Conservation (phyloP, 2,329 filamentous ascomycete species). For the Ophiocordyceps camponoti-rufipedis region DNA sequence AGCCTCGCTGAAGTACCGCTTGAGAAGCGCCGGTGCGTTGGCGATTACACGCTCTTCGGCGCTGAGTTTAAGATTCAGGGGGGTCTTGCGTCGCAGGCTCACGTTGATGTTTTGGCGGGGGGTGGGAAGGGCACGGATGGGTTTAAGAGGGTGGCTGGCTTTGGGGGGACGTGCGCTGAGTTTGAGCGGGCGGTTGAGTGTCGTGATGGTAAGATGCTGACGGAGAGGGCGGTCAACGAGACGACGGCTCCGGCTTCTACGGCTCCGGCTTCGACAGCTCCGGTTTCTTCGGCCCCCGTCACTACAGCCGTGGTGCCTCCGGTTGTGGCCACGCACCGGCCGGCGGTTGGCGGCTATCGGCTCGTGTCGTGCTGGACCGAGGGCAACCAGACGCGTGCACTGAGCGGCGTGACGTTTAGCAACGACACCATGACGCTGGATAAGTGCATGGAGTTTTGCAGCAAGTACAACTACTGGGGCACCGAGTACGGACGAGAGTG, state of each 20-base stretch:
- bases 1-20: conserved; percentile 19
- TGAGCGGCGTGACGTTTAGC: conserved; percentile 19
- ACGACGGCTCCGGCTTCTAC: too few relatives aligned
- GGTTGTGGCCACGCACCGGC: conserved; percentile 11
- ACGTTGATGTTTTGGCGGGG: conserved; percentile 22
- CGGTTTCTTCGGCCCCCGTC: background rate
- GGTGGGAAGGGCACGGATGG: conserved; percentile 20
- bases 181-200: conserved; percentile 16
- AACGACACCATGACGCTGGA: conserved; percentile 32
- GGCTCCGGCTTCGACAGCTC: too few relatives aligned
- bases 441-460: conserved; percentile 26
- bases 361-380: conserved; percentile 32
- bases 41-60: conserved; percentile 29
- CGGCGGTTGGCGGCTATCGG: conserved; percentile 22
- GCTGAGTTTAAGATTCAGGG: conserved; percentile 24
- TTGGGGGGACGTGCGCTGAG: conserved; percentile 24
- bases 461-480: conserved; percentile 26
- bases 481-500: conserved; percentile 34
- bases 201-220: background rate
- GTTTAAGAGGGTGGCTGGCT: conserved; percentile 27
- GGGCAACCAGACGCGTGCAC: conserved; percentile 22
- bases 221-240: background rate
- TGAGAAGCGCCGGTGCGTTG: conserved; percentile 23
- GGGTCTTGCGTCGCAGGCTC: conserved; percentile 23
- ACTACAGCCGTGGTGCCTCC: conserved; percentile 2